A percentile compares a stretch with the other conserved stretches of the same genome.
Evolutionary conservation across 257 asterid genomes (phyloP).

Genomic region (Lycium ferocissimum): DNA sequence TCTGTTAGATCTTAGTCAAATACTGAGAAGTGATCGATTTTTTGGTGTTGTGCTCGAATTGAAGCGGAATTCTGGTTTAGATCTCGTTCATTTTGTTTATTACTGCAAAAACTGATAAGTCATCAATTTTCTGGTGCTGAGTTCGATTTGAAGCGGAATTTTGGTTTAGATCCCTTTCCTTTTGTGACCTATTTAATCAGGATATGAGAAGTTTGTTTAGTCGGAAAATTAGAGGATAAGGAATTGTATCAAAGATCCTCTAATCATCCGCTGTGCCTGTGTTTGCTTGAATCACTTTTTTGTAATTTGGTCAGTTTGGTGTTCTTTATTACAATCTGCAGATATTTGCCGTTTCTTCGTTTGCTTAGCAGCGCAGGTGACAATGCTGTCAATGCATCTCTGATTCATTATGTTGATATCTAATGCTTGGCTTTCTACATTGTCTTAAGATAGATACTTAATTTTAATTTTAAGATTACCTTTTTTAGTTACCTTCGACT

Average conservation of each 20-base stretch:
- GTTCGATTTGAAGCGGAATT: background rate
- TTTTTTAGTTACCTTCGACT: background rate
- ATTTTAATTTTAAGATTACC: background rate
- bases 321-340: background rate
- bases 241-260: background rate
- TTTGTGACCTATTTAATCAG: background rate
- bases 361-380: background rate
- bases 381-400: background rate
- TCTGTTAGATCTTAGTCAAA: conserved; percentile 17
- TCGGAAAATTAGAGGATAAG: background rate
- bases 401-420: background rate
- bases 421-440: background rate
- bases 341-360: background rate
- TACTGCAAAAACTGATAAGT: background rate
- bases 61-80: background rate
- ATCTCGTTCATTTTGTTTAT: background rate
- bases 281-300: background rate
- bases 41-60: background rate
- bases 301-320: background rate
- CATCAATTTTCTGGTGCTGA: background rate
- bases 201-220: background rate
- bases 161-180: conserved; percentile 13
- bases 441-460: background rate
- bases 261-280: background rate
- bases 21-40: background rate